These are phyloP conservation scores for Leptographium galeiforme DNA, from an alignment of 2,329 filamentous ascomycete genomes.

Conservation along the genomic window DNA sequence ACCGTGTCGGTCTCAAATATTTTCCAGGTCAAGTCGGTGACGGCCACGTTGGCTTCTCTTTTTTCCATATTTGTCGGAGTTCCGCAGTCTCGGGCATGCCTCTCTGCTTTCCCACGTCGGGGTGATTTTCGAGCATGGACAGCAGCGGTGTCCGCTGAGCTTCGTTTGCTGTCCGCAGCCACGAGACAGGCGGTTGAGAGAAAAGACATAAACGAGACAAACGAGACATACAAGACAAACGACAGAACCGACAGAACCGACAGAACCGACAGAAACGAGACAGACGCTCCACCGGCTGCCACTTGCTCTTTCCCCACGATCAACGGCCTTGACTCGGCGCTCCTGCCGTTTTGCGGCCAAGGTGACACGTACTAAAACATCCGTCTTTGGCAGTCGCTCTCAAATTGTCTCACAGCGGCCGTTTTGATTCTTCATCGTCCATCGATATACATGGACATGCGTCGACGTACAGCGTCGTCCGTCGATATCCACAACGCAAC, in stretches of 20 bases:
- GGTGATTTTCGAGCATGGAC: not conserved
- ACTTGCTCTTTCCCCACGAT: not conserved
- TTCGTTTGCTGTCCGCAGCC: not conserved
- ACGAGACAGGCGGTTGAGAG: no score
- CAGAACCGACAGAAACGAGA: not conserved
- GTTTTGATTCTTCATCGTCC: no score
- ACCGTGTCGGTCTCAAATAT: no score
- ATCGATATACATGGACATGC: not conserved
- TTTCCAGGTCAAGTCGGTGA: no score
- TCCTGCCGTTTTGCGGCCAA: not conserved
- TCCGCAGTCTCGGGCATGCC: no score
- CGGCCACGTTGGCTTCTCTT: not conserved
- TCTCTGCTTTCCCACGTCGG: not conserved
- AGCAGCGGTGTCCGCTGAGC: not conserved
- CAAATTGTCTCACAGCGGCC: not conserved
- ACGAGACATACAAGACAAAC: not conserved
- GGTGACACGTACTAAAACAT: not conserved
- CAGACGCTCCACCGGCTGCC: not conserved
- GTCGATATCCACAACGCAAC: slow-evolving; percentile 2
- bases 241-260: no score
- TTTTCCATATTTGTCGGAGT: no score
- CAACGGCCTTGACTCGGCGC: not conserved
- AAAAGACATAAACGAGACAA: no score
- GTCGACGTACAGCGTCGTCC: not conserved
- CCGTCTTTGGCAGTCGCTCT: not conserved